These are phyloP conservation scores for Sporothrix protearum DNA, from an alignment of 2,329 filamentous ascomycete genomes.

Conservation along the genomic window DNA sequence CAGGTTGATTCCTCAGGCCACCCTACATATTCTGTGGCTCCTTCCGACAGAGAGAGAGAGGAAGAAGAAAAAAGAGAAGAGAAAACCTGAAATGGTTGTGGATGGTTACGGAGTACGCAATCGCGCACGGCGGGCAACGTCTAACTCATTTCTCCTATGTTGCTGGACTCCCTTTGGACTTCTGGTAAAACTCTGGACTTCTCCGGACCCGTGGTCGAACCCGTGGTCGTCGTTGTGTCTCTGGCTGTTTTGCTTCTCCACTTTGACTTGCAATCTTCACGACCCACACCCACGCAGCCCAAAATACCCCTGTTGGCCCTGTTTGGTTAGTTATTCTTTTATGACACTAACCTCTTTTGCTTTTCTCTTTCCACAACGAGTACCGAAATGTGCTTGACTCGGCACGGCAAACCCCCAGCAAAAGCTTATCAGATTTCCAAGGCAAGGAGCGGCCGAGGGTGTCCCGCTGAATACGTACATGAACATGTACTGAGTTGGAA, in stretches of 20 bases:
- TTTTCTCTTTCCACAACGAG: neutral
- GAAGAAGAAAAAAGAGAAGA: too few relatives aligned
- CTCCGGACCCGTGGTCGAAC: neutral
- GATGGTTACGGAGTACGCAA: too few relatives aligned
- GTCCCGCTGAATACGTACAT: neutral
- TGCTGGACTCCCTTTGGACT: too few relatives aligned
- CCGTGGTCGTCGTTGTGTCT: neutral
- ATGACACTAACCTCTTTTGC: neutral
- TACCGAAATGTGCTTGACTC: neutral
- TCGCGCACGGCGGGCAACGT: too few relatives aligned
- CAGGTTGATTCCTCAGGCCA: too few relatives aligned
- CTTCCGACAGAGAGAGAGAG: too few relatives aligned
- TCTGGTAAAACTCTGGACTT: neutral
- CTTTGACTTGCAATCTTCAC: neutral
- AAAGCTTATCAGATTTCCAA: constrained; percentile 11
- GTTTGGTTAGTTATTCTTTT: neutral
- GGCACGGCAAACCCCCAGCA: neutral
- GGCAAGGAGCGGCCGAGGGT: neutral
- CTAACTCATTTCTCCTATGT: neutral
- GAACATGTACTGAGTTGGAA: too few relatives aligned
- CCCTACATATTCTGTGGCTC: too few relatives aligned
- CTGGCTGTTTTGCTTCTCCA: neutral
- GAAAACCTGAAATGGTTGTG: too few relatives aligned
- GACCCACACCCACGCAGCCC: neutral
- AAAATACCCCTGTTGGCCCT: neutral